These are phyloP conservation scores for Globisporangium perplexum DNA, from an alignment of 352 stramenopile genomes.

Conservation along the genomic window DNA sequence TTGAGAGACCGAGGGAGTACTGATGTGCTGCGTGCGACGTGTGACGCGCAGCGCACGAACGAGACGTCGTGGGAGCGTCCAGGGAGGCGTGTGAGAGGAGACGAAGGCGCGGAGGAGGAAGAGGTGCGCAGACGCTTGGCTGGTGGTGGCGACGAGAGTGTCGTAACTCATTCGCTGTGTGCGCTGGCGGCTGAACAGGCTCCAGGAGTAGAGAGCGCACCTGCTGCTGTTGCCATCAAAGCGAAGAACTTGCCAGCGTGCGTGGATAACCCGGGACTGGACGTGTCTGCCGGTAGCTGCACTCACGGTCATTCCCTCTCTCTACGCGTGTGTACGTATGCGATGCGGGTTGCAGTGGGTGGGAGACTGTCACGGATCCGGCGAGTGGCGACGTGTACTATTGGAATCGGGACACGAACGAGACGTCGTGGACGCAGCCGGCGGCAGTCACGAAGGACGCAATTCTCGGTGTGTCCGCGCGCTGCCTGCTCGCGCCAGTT, in stretches of 20 bases:
- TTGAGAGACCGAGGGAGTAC: too few relatives aligned
- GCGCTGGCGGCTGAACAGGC: background rate
- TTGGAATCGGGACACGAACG: slow-evolving; percentile 70
- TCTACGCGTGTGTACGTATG: background rate
- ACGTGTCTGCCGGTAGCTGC: background rate
- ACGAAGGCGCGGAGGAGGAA: background rate
- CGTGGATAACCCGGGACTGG: background rate
- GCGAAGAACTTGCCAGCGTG: background rate
- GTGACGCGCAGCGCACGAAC: slow-evolving; percentile 46
- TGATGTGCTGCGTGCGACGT: background rate
- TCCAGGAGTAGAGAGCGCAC: background rate
- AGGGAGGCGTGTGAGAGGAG: background rate
- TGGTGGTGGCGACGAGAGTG: background rate
- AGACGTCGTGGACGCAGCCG: slow-evolving; percentile 65
- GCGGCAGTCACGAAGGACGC: slow-evolving; percentile 28
- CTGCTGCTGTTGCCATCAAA: background rate
- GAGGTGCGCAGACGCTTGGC: slow-evolving; percentile 1
- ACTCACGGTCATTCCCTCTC: background rate
- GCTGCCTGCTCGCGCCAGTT: background rate
- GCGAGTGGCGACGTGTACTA: slow-evolving; percentile 56
- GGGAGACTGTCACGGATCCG: slow-evolving; percentile 56
- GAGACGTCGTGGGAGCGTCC: slow-evolving; percentile 74
- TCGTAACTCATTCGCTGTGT: background rate
- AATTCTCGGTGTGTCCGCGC: slow-evolving; percentile 33
- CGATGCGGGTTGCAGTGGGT: slow-evolving; percentile 29